These are phyloP conservation scores for Saprolegnia diclina DNA, from an alignment of 352 stramenopile genomes.

Conservation along the genomic window DNA sequence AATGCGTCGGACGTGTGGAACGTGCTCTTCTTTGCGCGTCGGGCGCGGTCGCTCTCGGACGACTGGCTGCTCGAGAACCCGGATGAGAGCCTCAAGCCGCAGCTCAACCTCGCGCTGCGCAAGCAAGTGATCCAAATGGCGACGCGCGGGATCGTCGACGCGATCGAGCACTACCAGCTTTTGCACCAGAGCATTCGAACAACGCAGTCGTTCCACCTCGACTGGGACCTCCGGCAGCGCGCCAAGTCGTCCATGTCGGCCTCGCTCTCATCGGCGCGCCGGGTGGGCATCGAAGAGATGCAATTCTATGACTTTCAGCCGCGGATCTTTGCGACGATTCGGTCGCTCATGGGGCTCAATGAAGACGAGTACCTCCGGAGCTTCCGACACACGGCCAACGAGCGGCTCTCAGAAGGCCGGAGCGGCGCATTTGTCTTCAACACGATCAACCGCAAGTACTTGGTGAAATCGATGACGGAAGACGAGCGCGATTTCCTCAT, in stretches of 20 bases:
- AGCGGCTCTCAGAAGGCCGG: conserved; percentile 83
- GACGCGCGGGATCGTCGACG: conserved; percentile 83
- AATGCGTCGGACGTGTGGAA: conserved; percentile 56
- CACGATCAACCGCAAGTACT: conserved; percentile 81
- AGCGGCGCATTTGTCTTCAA: conserved; percentile 89
- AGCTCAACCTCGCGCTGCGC: conserved; percentile 79
- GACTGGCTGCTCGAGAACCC: conserved; percentile 22
- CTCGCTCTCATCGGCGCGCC: conserved; percentile 32
- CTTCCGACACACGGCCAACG: conserved; percentile 80
- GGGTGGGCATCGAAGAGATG: conserved; percentile 45
- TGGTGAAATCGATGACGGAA: conserved; percentile 86
- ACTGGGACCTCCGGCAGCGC: conserved; percentile 65
- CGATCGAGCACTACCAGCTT: conserved; percentile 71
- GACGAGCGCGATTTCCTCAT: conserved; percentile 78
- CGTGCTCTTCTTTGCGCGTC: conserved; percentile 26
- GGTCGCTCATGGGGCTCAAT: conserved; percentile 55
- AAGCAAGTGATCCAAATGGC: conserved; percentile 87
- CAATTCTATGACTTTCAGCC: conserved; percentile 85
- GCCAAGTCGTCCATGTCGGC: conserved; percentile 44
- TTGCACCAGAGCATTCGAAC: conserved; percentile 57
- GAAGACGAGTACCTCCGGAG: conserved; percentile 74
- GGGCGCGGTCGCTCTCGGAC: background rate
- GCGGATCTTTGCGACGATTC: conserved; percentile 70
- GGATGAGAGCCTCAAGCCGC: conserved; percentile 58
- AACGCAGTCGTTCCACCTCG: conserved; percentile 77